phyloP scores from a whole-genome alignment of 306 rosid species.

The Luffa aegyptiaca region DNA sequence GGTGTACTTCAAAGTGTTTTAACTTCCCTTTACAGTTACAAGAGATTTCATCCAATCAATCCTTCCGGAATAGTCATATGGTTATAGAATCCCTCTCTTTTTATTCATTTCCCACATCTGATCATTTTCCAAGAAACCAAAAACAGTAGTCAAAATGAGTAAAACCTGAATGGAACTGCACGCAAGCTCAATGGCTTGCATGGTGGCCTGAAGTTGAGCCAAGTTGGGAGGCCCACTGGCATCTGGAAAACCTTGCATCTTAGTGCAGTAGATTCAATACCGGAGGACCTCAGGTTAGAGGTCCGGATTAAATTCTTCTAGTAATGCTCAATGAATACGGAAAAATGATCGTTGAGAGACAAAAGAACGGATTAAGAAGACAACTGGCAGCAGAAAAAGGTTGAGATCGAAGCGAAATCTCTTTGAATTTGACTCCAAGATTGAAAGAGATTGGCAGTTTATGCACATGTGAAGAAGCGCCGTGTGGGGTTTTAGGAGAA shows the following conservation, averaged over 20 bases:
- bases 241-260: constrained; percentile 63
- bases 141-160: constrained; percentile 5
- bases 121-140: background rate
- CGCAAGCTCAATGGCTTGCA: constrained; percentile 77
- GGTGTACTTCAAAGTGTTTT: background rate
- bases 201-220: constrained; percentile 69
- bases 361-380: background rate
- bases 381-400: background rate
- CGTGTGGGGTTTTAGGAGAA: background rate
- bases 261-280: constrained; percentile 4
- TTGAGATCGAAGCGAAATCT: background rate
- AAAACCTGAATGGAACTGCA: constrained; percentile 79
- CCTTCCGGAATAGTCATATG: background rate
- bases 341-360: background rate
- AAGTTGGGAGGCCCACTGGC: constrained; percentile 30
- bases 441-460: background rate
- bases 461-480: background rate
- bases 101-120: background rate
- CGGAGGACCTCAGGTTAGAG: background rate
- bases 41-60: background rate
- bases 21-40: background rate
- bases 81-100: background rate
- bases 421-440: background rate
- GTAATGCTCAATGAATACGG: background rate
- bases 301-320: background rate